phyloP scores from a whole-genome alignment of 371 early-diverging fungal species.

The Blyttiomyces sp. region DNA sequence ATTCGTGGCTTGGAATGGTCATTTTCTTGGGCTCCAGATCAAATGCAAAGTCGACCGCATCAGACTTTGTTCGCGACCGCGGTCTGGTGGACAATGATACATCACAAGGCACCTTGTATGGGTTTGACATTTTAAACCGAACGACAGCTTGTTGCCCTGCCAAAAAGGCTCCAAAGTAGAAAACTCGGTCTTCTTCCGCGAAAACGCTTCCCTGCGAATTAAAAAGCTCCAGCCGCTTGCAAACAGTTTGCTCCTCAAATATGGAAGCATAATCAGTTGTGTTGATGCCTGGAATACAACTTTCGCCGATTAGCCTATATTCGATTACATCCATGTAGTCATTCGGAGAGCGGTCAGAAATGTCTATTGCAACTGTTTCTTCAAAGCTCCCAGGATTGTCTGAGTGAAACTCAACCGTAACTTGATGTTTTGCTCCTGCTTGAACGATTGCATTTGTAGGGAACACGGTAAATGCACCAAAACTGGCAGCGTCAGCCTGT shows the following conservation, averaged over 20 bases:
- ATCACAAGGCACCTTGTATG: constrained; percentile 56
- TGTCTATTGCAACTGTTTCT: constrained; percentile 54
- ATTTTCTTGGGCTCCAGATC: constrained; percentile 52
- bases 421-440: constrained; percentile 47
- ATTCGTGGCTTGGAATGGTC: constrained; percentile 54
- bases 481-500: constrained; percentile 45
- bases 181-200: constrained; percentile 54
- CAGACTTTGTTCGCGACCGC: constrained; percentile 42
- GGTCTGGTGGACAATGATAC: constrained; percentile 44
- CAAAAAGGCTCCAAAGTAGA: constrained; percentile 53
- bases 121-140: constrained; percentile 56
- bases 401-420: constrained; percentile 58
- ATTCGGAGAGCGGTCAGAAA: constrained; percentile 45
- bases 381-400: constrained; percentile 51
- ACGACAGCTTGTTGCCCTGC: constrained; percentile 49
- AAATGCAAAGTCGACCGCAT: constrained; percentile 51
- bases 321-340: constrained; percentile 49
- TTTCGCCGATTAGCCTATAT: constrained; percentile 52
- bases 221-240: constrained; percentile 51
- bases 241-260: constrained; percentile 56
- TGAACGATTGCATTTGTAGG: constrained; percentile 45
- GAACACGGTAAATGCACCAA: constrained; percentile 56
- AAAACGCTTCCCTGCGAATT: constrained; percentile 42
- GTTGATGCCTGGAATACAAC: constrained; percentile 55
- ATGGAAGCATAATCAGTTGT: constrained; percentile 51